These are phyloP conservation scores for Neocucurbitaria cava DNA, from an alignment of 2,329 filamentous ascomycete genomes.

Conservation along the genomic window DNA sequence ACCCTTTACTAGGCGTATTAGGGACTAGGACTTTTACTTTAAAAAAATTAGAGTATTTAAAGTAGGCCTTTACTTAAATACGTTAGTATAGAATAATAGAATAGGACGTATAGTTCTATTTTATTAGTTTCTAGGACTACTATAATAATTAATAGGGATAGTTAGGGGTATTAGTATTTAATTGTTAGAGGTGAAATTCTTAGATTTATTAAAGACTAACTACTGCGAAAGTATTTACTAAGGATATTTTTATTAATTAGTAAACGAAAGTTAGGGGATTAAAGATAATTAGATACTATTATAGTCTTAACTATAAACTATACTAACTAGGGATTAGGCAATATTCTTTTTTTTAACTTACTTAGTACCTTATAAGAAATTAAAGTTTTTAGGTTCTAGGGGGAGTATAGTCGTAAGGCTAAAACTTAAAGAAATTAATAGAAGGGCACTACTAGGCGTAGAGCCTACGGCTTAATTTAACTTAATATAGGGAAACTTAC, in stretches of 20 bases:
- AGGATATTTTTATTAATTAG: too few species aligned
- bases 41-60: too few species aligned
- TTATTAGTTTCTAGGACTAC: too few species aligned
- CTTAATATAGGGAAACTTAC: constrained; percentile 52
- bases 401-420: constrained; percentile 20
- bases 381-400: constrained; percentile 48
- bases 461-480: constrained; percentile 42
- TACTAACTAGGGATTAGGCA: constrained; percentile 42
- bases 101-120: constrained; percentile 9
- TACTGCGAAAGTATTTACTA: constrained; percentile 18
- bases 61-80: constrained; percentile 18
- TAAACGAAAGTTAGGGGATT: constrained; percentile 17
- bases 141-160: too few species aligned
- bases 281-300: constrained; percentile 20
- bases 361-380: constrained; percentile 48
- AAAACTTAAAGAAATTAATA: too few species aligned
- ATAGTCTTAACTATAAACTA: constrained; percentile 23
- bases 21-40: too few species aligned
- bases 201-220: constrained; percentile 22
- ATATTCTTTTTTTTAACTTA: constrained; percentile 35
- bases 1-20: too few species aligned
- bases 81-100: constrained; percentile 20
- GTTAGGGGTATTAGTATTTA: too few species aligned
- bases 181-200: constrained; percentile 19
- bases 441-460: too few species aligned